phyloP scores from a whole-genome alignment of 768 basidiomycete genomes.

The Tremella mesenterica region DNA sequence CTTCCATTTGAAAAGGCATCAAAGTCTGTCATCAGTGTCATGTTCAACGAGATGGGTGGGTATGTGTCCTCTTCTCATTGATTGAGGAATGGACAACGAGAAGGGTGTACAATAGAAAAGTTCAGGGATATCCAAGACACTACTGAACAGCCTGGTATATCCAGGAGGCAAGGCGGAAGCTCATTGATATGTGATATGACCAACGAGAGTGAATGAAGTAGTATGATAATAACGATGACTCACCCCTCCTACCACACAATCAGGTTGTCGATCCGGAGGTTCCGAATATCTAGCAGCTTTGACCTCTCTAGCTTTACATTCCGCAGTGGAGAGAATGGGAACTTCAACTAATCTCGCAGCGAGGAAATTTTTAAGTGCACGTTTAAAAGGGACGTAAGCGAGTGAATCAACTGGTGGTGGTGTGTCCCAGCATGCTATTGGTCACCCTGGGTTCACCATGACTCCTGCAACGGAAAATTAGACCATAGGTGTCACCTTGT shows the following conservation, averaged over 20 bases:
- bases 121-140: no score
- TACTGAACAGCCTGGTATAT: no score
- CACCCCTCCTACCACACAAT: slow-evolving; percentile 52
- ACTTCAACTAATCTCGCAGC: slow-evolving; percentile 57
- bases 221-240: neutral
- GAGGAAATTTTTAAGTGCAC: slow-evolving; percentile 62
- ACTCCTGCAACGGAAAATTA: no score
- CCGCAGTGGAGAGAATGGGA: slow-evolving; percentile 47
- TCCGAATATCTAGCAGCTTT: slow-evolving; percentile 40
- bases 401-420: slow-evolving; percentile 59
- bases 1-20: slow-evolving; percentile 69
- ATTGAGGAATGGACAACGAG: no score
- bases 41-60: neutral
- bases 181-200: neutral
- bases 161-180: no score
- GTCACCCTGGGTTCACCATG: slow-evolving; percentile 1
- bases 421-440: slow-evolving; percentile 81
- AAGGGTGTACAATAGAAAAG: no score
- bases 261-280: slow-evolving; percentile 52
- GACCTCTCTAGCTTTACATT: slow-evolving; percentile 30
- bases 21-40: slow-evolving; percentile 46
- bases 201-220: neutral
- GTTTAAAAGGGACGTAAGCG: slow-evolving; percentile 57
- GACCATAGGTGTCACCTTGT: neutral
- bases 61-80: neutral